These are phyloP conservation scores for Fusarium dlaminii DNA, from an alignment of 2,329 filamentous ascomycete genomes.

Conservation along the genomic window DNA sequence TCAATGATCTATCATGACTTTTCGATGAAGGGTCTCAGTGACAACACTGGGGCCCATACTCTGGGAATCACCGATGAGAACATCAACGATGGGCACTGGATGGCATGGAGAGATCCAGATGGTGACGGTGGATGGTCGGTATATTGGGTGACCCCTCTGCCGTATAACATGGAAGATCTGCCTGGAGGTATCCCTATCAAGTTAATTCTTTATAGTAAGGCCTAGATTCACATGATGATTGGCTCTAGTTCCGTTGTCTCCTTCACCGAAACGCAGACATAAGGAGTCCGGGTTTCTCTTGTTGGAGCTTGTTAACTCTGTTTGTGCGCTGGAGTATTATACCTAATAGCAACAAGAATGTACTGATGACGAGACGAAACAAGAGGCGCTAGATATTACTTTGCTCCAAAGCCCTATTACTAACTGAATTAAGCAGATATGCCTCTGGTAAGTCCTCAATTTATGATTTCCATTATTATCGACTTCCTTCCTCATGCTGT, in stretches of 20 bases:
- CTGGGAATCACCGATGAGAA: neutral
- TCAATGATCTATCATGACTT: neutral
- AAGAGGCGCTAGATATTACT: no score
- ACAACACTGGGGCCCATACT: fast-evolving
- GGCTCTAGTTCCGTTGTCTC: no score
- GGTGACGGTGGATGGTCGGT: neutral
- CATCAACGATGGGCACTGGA: neutral
- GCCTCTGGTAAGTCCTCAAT: neutral
- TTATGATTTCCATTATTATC: no score
- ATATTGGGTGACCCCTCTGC: neutral
- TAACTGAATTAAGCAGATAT: neutral
- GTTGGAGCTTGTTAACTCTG: no score
- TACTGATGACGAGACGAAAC: no score
- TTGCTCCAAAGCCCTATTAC: neutral
- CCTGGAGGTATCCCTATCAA: neutral
- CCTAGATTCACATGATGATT: fast-evolving
- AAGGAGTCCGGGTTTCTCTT: no score
- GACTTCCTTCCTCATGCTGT: fast-evolving
- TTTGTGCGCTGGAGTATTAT: no score
- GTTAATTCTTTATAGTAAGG: neutral
- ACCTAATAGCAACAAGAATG: no score
- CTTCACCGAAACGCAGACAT: no score
- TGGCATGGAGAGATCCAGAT: neutral
- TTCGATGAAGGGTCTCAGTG: neutral
- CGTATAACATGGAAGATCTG: neutral